Evolutionary conservation across 805 yeast genomes (phyloP).

Genomic region (Wickerhamomyces strasburgensis): DNA sequence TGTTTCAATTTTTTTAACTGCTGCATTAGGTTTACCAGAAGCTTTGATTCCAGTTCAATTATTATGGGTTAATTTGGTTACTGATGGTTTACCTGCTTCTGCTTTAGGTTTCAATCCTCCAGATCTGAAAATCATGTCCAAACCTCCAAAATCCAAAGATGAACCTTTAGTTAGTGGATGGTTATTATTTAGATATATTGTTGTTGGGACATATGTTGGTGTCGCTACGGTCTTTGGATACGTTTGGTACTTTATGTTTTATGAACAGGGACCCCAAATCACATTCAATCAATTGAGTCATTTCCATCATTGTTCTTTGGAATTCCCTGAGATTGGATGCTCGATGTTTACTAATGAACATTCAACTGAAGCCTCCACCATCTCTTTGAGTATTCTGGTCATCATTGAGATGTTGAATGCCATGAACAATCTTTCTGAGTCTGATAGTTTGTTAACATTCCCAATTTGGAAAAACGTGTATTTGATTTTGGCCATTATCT

Average conservation of each 20-base stretch:
- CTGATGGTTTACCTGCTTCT: slow-evolving; percentile 57
- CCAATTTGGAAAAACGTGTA: slow-evolving; percentile 36
- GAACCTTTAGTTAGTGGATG: slow-evolving; percentile 35
- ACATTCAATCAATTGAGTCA: slow-evolving; percentile 29
- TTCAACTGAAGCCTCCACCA: slow-evolving; percentile 31
- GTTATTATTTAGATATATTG: slow-evolving; percentile 34
- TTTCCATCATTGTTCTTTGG: slow-evolving; percentile 30
- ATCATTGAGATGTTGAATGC: slow-evolving; percentile 39
- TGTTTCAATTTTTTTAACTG: slow-evolving; percentile 51
- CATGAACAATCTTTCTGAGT: slow-evolving; percentile 33
- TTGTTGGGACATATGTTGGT: slow-evolving; percentile 37
- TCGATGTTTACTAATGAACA: slow-evolving; percentile 26
- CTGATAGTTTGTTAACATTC: slow-evolving; percentile 33
- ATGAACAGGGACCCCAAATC: slow-evolving; percentile 33
- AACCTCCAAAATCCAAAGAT: slow-evolving; percentile 33
- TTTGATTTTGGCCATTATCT: slow-evolving; percentile 31
- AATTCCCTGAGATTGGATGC: slow-evolving; percentile 31
- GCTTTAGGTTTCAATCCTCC: slow-evolving; percentile 48
- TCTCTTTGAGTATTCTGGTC: slow-evolving; percentile 35
- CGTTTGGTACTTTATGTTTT: slow-evolving; percentile 34
- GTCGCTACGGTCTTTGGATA: slow-evolving; percentile 38
- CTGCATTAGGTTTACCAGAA: slow-evolving; percentile 47
- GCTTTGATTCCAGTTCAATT: slow-evolving; percentile 54
- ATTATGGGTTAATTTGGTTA: slow-evolving; percentile 52
- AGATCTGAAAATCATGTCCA: slow-evolving; percentile 32